Evolutionary conservation across 2,329 filamentous ascomycete species (phyloP).

Genomic region (Epicoccum nigrum): DNA sequence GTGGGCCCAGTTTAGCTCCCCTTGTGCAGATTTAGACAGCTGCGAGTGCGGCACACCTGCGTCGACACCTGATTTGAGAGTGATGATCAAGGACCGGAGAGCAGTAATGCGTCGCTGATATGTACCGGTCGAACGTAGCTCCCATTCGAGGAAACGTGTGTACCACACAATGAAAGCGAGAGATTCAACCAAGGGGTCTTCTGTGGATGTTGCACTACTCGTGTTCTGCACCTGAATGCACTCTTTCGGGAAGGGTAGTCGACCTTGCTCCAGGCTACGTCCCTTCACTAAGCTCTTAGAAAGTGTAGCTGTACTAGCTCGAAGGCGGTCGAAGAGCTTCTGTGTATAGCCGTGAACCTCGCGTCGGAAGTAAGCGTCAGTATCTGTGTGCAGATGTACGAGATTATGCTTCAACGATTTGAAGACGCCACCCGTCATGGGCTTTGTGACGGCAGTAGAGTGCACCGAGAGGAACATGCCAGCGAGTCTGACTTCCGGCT

Average conservation of each 20-base stretch:
- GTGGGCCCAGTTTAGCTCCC: conserved; percentile 58
- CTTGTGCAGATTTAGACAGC: conserved; percentile 56
- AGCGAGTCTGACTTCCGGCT: conserved; percentile 69
- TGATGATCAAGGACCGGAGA: conserved; percentile 70
- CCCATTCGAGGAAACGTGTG: conserved; percentile 70
- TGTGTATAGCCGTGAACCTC: conserved; percentile 77
- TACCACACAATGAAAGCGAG: conserved; percentile 76
- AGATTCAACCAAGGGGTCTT: conserved; percentile 56
- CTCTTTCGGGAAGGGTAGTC: conserved; percentile 27
- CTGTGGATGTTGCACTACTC: background rate
- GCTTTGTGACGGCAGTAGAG: conserved; percentile 75
- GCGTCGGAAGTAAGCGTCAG: conserved; percentile 84
- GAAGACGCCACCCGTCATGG: conserved; percentile 69
- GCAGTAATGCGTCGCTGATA: conserved; percentile 89
- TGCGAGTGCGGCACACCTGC: conserved; percentile 46
- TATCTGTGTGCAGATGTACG: conserved; percentile 76
- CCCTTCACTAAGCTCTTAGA: conserved; percentile 26
- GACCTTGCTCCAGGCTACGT: conserved; percentile 1
- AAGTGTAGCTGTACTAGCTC: conserved; percentile 44
- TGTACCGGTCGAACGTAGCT: conserved; percentile 80
- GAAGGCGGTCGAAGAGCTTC: conserved; percentile 75
- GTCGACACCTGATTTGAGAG: conserved; percentile 74
- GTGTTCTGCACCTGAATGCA: background rate
- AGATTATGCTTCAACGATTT: conserved; percentile 69
- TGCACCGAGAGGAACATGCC: conserved; percentile 80